Conservation (phyloP, 768 basidiomycete species). For the Crucibulum laeve region DNA sequence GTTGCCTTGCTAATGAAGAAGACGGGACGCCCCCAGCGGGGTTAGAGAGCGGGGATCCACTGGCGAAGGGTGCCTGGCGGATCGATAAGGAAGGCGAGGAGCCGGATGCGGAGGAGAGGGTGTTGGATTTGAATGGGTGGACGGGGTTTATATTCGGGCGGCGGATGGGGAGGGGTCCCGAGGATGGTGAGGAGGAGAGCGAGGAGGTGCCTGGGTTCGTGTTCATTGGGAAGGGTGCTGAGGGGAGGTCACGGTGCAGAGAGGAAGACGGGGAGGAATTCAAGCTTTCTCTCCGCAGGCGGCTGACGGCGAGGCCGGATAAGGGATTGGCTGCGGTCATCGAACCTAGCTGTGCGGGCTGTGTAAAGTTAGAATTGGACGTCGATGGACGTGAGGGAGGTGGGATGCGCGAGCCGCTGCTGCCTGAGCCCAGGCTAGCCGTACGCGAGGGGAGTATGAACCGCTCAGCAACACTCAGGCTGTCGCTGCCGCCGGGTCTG, state of each 20-base stretch:
- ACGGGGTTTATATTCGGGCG: conserved; percentile 25
- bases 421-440: conserved; percentile 15
- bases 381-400: conserved; percentile 20
- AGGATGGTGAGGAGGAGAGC: conserved; percentile 23
- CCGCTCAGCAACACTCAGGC: conserved; percentile 24
- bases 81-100: conserved; percentile 29
- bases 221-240: conserved; percentile 1
- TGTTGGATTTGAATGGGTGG: conserved; percentile 36
- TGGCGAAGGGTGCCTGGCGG: conserved; percentile 13
- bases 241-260: conserved; percentile 13
- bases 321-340: conserved; percentile 7
- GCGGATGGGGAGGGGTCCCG: conserved; percentile 25
- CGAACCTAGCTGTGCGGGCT: no score
- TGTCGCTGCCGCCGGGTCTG: conserved; percentile 11
- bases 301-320: conserved; percentile 32
- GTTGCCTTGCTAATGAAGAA: conserved; percentile 12
- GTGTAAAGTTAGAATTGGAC: conserved; percentile 6
- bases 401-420: conserved; percentile 20
- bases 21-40: conserved; percentile 5
- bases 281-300: conserved; percentile 50
- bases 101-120: conserved; percentile 25
- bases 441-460: conserved; percentile 28
- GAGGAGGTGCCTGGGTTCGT: conserved; percentile 14
- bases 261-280: conserved; percentile 27
- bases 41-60: conserved; percentile 4